A percentile compares a stretch with the other conserved stretches of the same genome.
Evolutionary conservation across 768 basidiomycete species (phyloP).

Genomic region (Lactifluus rugatus): DNA sequence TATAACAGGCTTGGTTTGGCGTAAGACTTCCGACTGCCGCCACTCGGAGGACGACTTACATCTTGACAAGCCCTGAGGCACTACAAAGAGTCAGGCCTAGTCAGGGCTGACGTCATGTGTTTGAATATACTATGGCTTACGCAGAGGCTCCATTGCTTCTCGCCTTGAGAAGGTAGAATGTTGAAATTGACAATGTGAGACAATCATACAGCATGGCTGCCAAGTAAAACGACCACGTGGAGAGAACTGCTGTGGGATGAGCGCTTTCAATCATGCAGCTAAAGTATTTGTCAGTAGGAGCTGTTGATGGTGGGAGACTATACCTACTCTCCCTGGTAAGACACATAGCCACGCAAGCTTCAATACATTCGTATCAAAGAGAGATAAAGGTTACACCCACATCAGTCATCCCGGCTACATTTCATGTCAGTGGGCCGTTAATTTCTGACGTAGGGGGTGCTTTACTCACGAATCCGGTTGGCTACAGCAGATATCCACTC

Average conservation of each 20-base stretch:
- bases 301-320: background rate
- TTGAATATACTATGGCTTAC: constrained; percentile 1
- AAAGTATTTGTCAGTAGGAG: background rate
- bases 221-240: constrained; percentile 52
- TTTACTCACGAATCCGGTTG: too few relatives aligned
- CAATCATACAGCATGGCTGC: too few relatives aligned
- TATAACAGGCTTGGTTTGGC: constrained; percentile 44
- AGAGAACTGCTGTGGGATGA: constrained; percentile 21
- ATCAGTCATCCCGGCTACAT: background rate
- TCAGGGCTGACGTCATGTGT: background rate
- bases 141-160: constrained; percentile 29
- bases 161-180: constrained; percentile 41
- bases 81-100: constrained; percentile 17
- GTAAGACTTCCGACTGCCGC: background rate
- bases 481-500: constrained; percentile 51
- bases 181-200: too few relatives aligned
- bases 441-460: too few relatives aligned
- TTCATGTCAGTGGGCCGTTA: constrained; percentile 5
- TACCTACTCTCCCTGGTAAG: constrained; percentile 31
- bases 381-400: too few relatives aligned
- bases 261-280: constrained; percentile 40
- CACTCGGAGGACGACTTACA: too few relatives aligned
- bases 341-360: background rate
- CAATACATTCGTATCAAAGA: too few relatives aligned
- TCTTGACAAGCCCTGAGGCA: constrained; percentile 21